Percentiles rank a stretch among this genome's conserved stretches.
Evolutionary conservation across 2,329 filamentous ascomycete species (phyloP).

Genomic region (Setomelanomma holmii): DNA sequence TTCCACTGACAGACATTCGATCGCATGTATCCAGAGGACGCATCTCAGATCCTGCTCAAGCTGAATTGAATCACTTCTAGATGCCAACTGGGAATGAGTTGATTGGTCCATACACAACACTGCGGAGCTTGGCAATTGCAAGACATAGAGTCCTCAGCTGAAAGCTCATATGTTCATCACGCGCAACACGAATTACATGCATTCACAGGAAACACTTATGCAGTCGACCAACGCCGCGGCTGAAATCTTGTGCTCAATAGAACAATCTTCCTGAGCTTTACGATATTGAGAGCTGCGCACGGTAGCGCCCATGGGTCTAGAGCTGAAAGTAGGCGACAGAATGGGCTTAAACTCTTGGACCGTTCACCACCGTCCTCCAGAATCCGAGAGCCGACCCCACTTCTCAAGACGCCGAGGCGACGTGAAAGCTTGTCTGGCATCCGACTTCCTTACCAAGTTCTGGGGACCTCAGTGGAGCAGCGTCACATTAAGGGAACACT

Average conservation of each 20-base stretch:
- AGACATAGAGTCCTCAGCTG: background rate
- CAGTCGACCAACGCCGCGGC: slow-evolving; percentile 4
- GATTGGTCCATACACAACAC: background rate
- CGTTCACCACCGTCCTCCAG: background rate
- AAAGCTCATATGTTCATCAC: background rate
- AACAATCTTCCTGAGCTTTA: slow-evolving; percentile 6
- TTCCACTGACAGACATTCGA: too few species aligned
- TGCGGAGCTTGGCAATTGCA: too few species aligned
- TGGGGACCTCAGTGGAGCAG: background rate
- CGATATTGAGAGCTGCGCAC: slow-evolving; percentile 15
- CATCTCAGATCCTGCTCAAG: too few species aligned
- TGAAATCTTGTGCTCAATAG: slow-evolving; percentile 4
- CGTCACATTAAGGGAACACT: too few species aligned
- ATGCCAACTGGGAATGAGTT: background rate
- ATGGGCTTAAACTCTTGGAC: slow-evolving; percentile 1
- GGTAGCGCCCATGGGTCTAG: slow-evolving; percentile 9
- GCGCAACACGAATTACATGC: background rate
- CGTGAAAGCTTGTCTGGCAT: background rate
- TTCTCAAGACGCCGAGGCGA: background rate
- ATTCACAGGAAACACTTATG: background rate
- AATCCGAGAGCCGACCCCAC: background rate
- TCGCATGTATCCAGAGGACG: too few species aligned
- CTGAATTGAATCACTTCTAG: background rate
- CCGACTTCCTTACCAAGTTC: background rate
- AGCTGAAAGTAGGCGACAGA: slow-evolving; percentile 3